Conservation (phyloP, 805 yeast genomes). For the Saccharomycopsis vini region DNA sequence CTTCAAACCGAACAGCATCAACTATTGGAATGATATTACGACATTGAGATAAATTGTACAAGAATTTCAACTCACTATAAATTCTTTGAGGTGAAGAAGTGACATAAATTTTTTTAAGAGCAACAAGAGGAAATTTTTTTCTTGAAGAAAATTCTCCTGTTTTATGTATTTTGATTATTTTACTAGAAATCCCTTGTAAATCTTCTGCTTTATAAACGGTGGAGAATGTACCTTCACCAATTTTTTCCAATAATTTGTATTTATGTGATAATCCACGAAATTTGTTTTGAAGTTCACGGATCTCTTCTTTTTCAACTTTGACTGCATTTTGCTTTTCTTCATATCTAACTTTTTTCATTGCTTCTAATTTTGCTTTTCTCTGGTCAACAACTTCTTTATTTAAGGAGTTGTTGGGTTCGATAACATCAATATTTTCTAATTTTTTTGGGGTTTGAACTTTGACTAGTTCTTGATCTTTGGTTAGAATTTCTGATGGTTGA, state of each 20-base stretch:
- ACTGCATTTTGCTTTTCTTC: neutral
- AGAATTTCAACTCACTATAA: slow-evolving; percentile 72
- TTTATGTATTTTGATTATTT: slow-evolving; percentile 21
- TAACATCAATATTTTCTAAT: no score
- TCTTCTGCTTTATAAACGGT: slow-evolving; percentile 69
- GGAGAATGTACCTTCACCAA: slow-evolving; percentile 90
- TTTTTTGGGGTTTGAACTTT: no score
- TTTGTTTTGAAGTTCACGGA: slow-evolving; percentile 5
- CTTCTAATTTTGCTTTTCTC: neutral
- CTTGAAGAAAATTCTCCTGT: neutral
- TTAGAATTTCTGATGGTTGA: no score
- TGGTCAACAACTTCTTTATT: no score
- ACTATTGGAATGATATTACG: slow-evolving; percentile 78
- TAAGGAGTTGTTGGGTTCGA: no score
- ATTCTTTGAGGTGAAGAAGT: slow-evolving; percentile 93
- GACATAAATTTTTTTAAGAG: slow-evolving; percentile 86
- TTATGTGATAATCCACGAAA: slow-evolving; percentile 11
- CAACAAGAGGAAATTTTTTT: slow-evolving; percentile 39
- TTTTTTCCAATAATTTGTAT: slow-evolving; percentile 30
- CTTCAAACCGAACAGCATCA: slow-evolving; percentile 79
- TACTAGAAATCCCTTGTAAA: slow-evolving; percentile 40
- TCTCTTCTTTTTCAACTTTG: slow-evolving; percentile 2
- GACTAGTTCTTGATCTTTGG: no score
- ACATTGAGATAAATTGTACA: slow-evolving; percentile 60
- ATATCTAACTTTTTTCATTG: no score